Evolutionary conservation across 2,329 filamentous ascomycete genomes (phyloP), one percentile per base, ranked within the genome.

Genomic region (Cladosporium sp.): DNA sequence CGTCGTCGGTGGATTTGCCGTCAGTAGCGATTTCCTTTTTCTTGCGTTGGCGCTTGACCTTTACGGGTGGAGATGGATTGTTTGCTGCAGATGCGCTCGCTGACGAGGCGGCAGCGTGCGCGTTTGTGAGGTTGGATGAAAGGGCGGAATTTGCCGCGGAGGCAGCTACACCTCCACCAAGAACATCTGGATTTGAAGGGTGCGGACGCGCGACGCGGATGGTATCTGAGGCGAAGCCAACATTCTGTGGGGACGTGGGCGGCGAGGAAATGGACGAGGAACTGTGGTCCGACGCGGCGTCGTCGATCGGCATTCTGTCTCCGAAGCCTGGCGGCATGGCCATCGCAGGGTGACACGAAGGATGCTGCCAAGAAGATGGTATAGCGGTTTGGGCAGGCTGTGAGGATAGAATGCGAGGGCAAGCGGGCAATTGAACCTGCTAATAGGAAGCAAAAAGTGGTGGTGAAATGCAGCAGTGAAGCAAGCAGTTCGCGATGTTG

Each of bases 1-100:
- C 81, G 68, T 80, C 79, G 50, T 76, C 77, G 65, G 69, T 55
- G 44, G 70, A 61, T 71, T 75, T 68, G 64, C 74, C 73, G 63
- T 76, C 68, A 64, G 79, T 79, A 58, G 67, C 67, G 49, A 78
- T 72, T 65, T 77, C 76, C 61, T 74, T 75, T 57, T 75, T 76
- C 71, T 82, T 83, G 35, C 80, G 79, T 26, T 77, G 79, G 37
- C 71, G 52, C 62, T 74, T 76, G 18, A 69, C 72, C 78, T 82
- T 77, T 29, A 70, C 70, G 35, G 67, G 68, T 40, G 56, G 65
- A 50, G 69, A 33, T 57, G 68, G 62, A 59, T 71, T 64, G 68
- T 70, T 70, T 65, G 68, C 14, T 12, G 69, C 46, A 46, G 66
- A 55, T 37, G 62, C 50, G 62, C 68, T 68, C 63, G 67, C 26